phyloP scores from a whole-genome alignment of 2,329 filamentous ascomycete genomes.

The Colletotrichum orbiculare region DNA sequence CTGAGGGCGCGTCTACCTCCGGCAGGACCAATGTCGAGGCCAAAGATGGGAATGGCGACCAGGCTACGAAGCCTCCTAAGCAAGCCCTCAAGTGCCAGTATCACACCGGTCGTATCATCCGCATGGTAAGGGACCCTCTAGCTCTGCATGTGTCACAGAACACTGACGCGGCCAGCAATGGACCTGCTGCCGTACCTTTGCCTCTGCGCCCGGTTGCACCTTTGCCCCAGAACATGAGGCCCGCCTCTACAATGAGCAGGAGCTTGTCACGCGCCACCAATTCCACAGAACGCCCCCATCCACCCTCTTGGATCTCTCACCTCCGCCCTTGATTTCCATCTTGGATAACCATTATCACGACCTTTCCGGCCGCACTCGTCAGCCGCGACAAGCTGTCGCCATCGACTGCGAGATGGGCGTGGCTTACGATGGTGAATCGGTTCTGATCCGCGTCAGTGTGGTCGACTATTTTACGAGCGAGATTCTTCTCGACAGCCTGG shows the following conservation, averaged over 20 bases:
- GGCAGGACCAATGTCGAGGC: conserved; percentile 1
- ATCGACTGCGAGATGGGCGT: conserved; percentile 69
- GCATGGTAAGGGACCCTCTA: conserved; percentile 39
- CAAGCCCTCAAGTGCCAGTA: conserved; percentile 41
- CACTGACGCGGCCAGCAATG: conserved; percentile 40
- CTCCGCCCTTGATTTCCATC: conserved; percentile 7
- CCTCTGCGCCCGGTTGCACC: conserved; percentile 41
- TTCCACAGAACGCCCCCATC: conserved; percentile 18
- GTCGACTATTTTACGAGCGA: conserved; percentile 63
- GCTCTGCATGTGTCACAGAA: background rate
- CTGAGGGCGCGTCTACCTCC: background rate
- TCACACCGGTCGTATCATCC: conserved; percentile 44
- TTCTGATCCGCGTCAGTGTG: conserved; percentile 63
- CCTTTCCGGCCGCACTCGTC: background rate
- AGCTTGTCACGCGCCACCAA: conserved; percentile 39
- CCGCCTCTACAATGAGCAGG: conserved; percentile 39
- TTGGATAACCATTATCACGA: background rate
- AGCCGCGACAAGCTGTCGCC: conserved; percentile 48
- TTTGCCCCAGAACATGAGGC: conserved; percentile 42
- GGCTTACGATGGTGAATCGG: conserved; percentile 54
- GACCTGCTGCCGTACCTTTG: conserved; percentile 45
- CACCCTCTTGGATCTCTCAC: conserved; percentile 11
- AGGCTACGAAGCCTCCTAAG: conserved; percentile 15
- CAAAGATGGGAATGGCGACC: conserved; percentile 15
- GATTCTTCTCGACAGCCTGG: conserved; percentile 61